These are phyloP conservation scores for Rachicladosporium sp. DNA, from an alignment of 2,329 filamentous ascomycete genomes.

Conservation along the genomic window DNA sequence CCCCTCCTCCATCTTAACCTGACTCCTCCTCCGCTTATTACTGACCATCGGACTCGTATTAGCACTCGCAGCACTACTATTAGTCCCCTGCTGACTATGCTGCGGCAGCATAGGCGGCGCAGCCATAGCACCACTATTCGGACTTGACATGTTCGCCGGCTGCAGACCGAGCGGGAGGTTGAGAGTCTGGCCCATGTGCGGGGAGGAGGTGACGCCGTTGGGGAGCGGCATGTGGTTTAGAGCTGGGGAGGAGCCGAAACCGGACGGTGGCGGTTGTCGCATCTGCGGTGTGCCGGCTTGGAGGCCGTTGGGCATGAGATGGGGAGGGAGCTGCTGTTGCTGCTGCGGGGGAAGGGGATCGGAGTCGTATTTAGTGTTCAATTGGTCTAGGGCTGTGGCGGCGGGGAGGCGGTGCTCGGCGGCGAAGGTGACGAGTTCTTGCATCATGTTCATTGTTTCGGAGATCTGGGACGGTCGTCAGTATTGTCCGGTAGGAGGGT, in stretches of 20 bases:
- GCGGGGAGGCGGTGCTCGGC: slow-evolving; percentile 42
- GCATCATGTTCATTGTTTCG: slow-evolving; percentile 55
- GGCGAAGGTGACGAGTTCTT: slow-evolving; percentile 45
- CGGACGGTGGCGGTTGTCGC: too few relatives aligned
- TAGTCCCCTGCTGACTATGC: slow-evolving; percentile 44
- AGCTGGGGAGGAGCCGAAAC: too few relatives aligned
- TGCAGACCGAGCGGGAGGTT: too few relatives aligned
- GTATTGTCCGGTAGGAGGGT: neutral
- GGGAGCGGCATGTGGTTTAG: too few relatives aligned
- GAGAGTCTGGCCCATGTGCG: too few relatives aligned
- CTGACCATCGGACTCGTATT: slow-evolving; percentile 45
- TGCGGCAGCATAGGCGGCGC: slow-evolving; percentile 44
- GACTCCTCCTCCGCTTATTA: slow-evolving; percentile 47
- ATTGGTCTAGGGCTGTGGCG: slow-evolving; percentile 41
- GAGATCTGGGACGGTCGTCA: slow-evolving; percentile 36
- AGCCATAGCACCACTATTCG: slow-evolving; percentile 18
- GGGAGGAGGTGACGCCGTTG: too few relatives aligned
- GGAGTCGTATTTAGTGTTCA: slow-evolving; percentile 31
- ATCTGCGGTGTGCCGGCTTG: too few relatives aligned
- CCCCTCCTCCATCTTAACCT: slow-evolving; percentile 47
- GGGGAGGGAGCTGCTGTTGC: too few relatives aligned
- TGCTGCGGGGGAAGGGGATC: too few relatives aligned
- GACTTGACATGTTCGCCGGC: too few relatives aligned
- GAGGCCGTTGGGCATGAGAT: too few relatives aligned
- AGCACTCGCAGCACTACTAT: slow-evolving; percentile 43